Conservation (phyloP, 345 rosid genomes). For the Syzygium aqueum region DNA sequence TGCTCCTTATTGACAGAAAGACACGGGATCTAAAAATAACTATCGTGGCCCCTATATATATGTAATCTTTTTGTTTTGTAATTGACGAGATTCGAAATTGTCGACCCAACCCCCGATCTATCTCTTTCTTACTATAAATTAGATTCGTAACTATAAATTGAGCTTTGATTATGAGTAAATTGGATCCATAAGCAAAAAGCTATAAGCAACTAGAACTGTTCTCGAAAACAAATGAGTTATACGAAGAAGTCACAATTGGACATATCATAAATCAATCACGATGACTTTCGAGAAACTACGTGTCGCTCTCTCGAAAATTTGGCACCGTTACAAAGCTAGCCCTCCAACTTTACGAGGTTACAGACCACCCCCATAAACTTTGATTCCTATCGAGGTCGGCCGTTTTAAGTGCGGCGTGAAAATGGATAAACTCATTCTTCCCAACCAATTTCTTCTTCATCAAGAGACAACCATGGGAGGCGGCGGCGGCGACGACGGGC, state of each 20-base stretch:
- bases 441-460: neutral
- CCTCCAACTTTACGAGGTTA: neutral
- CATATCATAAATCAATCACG: fast-evolving
- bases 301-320: fast-evolving
- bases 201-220: fast-evolving
- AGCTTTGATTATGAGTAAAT: neutral
- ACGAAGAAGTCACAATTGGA: fast-evolving
- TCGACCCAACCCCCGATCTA: fast-evolving
- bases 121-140: neutral
- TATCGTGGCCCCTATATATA: too few relatives aligned
- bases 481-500: too few relatives aligned
- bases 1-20: too few relatives aligned
- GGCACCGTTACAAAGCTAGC: fast-evolving
- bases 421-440: neutral
- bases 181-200: too few relatives aligned
- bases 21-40: too few relatives aligned
- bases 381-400: too few relatives aligned
- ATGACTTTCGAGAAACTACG: fast-evolving
- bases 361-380: too few relatives aligned
- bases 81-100: fast-evolving
- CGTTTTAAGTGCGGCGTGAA: neutral
- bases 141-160: neutral
- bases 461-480: fast-evolving
- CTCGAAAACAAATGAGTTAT: fast-evolving
- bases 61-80: too few relatives aligned